Evolutionary conservation across 2,329 filamentous ascomycete genomes (phyloP).

Genomic region (Didymosphaeria variabile): DNA sequence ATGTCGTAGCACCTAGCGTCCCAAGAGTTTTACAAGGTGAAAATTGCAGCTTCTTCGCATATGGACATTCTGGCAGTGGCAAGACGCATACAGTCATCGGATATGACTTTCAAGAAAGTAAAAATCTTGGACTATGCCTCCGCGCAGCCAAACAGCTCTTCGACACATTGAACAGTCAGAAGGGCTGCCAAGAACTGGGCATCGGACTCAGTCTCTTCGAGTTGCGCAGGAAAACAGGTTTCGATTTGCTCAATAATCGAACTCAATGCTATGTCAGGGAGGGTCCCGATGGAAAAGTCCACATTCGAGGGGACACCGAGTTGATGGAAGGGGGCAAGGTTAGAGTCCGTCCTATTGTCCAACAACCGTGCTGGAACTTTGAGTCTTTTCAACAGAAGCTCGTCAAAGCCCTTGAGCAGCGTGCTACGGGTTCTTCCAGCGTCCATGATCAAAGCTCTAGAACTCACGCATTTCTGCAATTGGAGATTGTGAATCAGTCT

Average conservation of each 20-base stretch:
- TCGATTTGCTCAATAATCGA: constrained; percentile 54
- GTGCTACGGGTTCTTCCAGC: constrained; percentile 51
- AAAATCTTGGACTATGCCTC: constrained; percentile 51
- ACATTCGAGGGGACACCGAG: constrained; percentile 56
- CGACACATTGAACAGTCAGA: not conserved
- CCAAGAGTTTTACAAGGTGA: constrained; percentile 46
- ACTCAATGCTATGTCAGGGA: constrained; percentile 54
- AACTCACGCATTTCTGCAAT: constrained; percentile 55
- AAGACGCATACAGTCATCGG: constrained; percentile 57
- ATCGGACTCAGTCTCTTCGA: not conserved
- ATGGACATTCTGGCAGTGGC: constrained; percentile 55
- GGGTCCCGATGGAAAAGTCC: constrained; percentile 51
- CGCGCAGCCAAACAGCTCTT: constrained; percentile 46
- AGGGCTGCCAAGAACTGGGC: not conserved
- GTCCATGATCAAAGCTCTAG: constrained; percentile 57
- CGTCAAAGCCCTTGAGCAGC: constrained; percentile 36
- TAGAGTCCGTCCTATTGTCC: constrained; percentile 52
- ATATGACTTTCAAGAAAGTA: constrained; percentile 49
- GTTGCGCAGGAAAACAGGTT: constrained; percentile 44
- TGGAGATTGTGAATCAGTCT: constrained; percentile 53
- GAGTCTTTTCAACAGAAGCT: constrained; percentile 44
- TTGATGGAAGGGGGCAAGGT: constrained; percentile 53
- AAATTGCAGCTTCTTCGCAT: constrained; percentile 56
- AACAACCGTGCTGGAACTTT: constrained; percentile 49
- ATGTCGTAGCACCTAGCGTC: constrained; percentile 43